A percentile compares a stretch with the other conserved stretches of the same genome.
phyloP scores from a whole-genome alignment of 1,284 basidiomycete genomes.

The Ceratobasidium papillatum region DNA sequence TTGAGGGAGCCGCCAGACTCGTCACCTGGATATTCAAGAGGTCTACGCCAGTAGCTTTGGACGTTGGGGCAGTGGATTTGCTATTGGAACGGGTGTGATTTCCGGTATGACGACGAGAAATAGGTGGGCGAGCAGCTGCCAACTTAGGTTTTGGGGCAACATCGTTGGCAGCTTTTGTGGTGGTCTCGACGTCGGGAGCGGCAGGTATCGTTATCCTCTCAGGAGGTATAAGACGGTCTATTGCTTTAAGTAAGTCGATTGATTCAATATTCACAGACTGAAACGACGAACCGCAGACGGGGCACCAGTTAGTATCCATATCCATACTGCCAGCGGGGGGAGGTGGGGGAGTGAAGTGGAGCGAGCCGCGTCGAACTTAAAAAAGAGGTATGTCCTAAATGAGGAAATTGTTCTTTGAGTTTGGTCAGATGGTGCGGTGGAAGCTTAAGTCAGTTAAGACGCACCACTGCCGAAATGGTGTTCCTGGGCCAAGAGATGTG shows the following conservation, averaged over 20 bases:
- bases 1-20: conserved; percentile 53
- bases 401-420: not conserved
- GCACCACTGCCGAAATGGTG: not conserved
- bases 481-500: not conserved
- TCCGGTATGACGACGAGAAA: conserved; percentile 4
- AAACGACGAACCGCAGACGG: conserved; percentile 29
- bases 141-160: conserved; percentile 21
- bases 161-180: conserved; percentile 1
- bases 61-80: not conserved
- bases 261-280: not conserved
- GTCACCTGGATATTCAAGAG: not conserved
- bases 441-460: not conserved
- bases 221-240: conserved; percentile 31
- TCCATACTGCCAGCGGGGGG: conserved; percentile 9
- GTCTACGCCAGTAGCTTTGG: conserved; percentile 12
- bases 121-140: not conserved
- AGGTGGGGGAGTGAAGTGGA: not conserved
- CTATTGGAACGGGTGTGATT: not conserved
- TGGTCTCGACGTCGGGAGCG: not conserved
- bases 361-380: not conserved
- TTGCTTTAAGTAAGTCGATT: not conserved
- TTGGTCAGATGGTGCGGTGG: not conserved
- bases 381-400: not conserved
- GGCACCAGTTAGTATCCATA: conserved; percentile 38
- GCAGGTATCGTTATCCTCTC: conserved; percentile 24